Base-by-base conservation (phyloP, 768 basidiomycete species). In the Lactarius deliciosus region DNA sequence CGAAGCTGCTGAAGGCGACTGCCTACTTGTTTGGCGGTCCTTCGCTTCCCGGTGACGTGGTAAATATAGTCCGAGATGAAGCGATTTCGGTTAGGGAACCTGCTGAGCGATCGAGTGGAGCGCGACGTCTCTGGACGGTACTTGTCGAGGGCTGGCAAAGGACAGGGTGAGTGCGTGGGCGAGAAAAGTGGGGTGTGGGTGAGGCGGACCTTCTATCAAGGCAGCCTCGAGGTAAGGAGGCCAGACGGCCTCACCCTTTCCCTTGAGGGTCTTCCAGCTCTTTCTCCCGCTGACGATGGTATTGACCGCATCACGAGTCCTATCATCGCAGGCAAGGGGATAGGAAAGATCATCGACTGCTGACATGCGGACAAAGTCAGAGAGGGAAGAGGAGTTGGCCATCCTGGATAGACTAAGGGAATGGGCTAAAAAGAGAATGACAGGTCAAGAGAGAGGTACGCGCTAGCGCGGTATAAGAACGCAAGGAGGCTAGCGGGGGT, bases 21-120 rank as follows among this genome's bases (percentile, higher is more conserved):
- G 64, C 90, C 90, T 57, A 92, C 90, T 76, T 91, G 90, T 74
- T 91, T 91, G 28, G 90, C 84, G 9, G 88, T 87, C 66, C 90
- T 82, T 67, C 82, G 80, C 74, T 87, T 86, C 28, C 90, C 88
- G 0, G 90, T 92, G 68, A 81, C 83, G 41, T 80, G 79, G 73
- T 80, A 85, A 73, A 92, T 91, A 76, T 88, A 86, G 69, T 92
- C 88, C 60, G 90, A 89, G 68, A 91, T 89, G 76, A 91, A 92
- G 57, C 87, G 83, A 76, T 92, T 92, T 64, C 90, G 81, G 82
- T 89, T 85, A 43, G 90, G 90, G 73, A 88, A 91, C 60, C 90
- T 83, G 28, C 89, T 89, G 3, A 91, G 82, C 20, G 88, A 83
- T 63, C 87, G 80, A 47, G 89, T 88, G 73, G 90, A 88, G 74